Evolutionary conservation across 495 filamentous ascomycete genomes (phyloP).

Genomic region (Tuber borchii): DNA sequence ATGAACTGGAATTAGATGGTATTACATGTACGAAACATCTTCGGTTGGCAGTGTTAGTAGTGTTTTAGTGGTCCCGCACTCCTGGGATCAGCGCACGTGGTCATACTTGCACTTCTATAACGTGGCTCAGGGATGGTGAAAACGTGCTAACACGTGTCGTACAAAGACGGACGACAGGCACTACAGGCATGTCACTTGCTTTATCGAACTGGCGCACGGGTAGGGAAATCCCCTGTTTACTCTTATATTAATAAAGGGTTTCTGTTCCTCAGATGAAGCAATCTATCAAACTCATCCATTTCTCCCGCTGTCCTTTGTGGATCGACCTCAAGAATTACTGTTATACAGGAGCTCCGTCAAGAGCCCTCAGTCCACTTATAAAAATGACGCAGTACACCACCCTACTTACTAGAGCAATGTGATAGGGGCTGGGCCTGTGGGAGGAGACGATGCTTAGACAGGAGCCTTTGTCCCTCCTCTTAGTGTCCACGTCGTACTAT

Average conservation of each 20-base stretch:
- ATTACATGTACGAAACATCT: too few relatives aligned
- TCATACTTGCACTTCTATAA: background rate
- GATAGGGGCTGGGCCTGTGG: background rate
- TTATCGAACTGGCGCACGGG: background rate
- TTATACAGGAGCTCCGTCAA: background rate
- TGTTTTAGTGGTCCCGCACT: background rate
- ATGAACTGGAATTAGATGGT: background rate
- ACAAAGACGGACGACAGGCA: background rate
- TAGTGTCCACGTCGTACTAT: background rate
- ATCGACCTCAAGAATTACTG: background rate
- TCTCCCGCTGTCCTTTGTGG: background rate
- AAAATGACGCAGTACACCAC: background rate
- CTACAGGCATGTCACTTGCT: background rate
- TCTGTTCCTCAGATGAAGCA: background rate
- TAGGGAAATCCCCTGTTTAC: background rate
- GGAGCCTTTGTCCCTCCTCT: background rate
- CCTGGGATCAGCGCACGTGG: too few relatives aligned
- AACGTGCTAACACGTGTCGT: background rate
- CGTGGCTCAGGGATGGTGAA: background rate
- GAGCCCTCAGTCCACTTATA: background rate
- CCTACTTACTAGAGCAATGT: background rate
- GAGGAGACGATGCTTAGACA: background rate
- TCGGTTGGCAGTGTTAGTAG: background rate
- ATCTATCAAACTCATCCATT: background rate
- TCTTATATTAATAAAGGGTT: background rate